Base-by-base conservation (phyloP, 345 rosid genomes). In the Populus pruinosa region DNA sequence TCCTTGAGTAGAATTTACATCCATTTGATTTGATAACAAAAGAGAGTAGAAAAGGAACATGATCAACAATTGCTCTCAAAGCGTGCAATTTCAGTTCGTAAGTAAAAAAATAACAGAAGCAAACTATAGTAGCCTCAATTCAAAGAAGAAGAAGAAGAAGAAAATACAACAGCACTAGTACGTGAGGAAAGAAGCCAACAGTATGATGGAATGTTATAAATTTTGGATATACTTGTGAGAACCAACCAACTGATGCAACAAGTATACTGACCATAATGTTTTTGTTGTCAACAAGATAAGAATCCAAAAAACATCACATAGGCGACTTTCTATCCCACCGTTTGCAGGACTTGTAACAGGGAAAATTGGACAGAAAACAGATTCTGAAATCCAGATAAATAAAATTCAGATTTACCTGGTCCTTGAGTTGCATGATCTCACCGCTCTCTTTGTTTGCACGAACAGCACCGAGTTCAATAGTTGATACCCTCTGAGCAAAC, bases 401-500 rank as follows among this genome's bases (percentile, higher is more conserved):
- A 53, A 20, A 53, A 18, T 20, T 21, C n/a, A 6, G n/a, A 50
- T 69, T 71, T 77, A 91, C 97, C 93, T 92, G 93, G 70, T 90
- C 96, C 78, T 89, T 93, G 79, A 93, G 97, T 66, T 89, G 92
- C 85, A 91, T 77, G 82, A 93, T 87, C 86, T 91, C 95, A 82
- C 85, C 85, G 76, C 88, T 91, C 83, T 93, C 96, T 82, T 91
- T 96, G 69, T 96, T 94, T 62, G 85, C 79, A 76, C 87, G 86
- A 82, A 94, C 98, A 86, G 89, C 87, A 8, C 99, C 97, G 67
- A 91, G 97, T 79, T 93, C 97, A 21, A 93, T 92, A 0, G 88
- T 87, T 23, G 96, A 92, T 62, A 88, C 97, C 80, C 98, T 90
- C 75, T 88, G 97, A 80, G 97, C 98, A 76, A 96, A 93, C 85